Conservation (phyloP, 2,329 filamentous ascomycete species). For the Colletotrichum musicola region DNA sequence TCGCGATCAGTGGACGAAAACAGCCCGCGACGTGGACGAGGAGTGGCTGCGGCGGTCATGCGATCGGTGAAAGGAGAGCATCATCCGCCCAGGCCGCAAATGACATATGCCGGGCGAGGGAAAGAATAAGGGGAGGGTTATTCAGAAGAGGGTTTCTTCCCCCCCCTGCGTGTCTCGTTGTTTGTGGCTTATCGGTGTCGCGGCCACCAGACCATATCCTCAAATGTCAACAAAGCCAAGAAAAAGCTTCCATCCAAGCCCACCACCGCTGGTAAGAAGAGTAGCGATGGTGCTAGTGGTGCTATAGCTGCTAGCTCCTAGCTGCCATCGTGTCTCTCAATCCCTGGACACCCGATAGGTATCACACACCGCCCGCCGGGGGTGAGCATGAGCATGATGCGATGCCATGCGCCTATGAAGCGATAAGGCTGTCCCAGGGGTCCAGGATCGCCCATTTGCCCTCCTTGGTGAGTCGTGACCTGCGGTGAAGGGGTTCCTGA, state of each 20-base stretch:
- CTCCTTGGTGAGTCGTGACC: constrained; percentile 26
- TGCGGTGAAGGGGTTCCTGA: constrained; percentile 34
- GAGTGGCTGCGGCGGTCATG: constrained; percentile 34
- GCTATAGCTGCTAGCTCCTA: too few species aligned
- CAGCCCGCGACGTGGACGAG: constrained; percentile 34
- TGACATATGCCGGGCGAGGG: constrained; percentile 30
- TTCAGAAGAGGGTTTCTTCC: neutral
- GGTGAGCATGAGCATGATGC: constrained; percentile 8
- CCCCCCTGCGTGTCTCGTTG: neutral
- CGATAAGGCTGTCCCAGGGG: constrained; percentile 22
- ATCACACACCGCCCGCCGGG: neutral
- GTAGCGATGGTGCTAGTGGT: neutral
- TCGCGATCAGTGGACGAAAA: constrained; percentile 29
- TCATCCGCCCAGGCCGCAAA: constrained; percentile 26
- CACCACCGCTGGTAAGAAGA: too few species aligned
- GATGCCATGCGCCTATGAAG: constrained; percentile 20
- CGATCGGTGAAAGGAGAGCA: constrained; percentile 13
- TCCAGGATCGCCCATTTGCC: constrained; percentile 8
- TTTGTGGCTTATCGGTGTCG: constrained; percentile 6
- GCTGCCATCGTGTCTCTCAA: neutral
- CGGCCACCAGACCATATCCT: too few species aligned
- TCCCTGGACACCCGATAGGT: neutral
- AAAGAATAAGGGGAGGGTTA: neutral
- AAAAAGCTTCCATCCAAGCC: neutral
- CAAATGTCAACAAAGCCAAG: neutral